phyloP scores from a whole-genome alignment of 257 asterid species.

The Capsicum baccatum region DNA sequence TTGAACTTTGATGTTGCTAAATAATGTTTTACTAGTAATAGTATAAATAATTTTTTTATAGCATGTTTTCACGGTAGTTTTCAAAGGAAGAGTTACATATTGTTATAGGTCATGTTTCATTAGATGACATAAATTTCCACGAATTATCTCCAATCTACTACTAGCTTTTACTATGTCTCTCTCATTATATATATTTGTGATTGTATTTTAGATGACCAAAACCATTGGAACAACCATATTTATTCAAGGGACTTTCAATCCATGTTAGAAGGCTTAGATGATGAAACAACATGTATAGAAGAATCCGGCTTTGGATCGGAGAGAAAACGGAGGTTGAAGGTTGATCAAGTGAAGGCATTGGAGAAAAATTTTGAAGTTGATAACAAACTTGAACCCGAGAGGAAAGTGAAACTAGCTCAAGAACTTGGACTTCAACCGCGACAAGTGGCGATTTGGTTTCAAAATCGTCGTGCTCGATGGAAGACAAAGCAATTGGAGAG shows the following conservation, averaged over 20 bases:
- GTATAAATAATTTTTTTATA: neutral
- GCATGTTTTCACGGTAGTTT: neutral
- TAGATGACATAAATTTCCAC: too few relatives aligned
- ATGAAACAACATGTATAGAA: slow-evolving; percentile 63
- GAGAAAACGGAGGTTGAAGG: slow-evolving; percentile 72
- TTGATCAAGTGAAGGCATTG: slow-evolving; percentile 81
- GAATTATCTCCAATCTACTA: too few relatives aligned
- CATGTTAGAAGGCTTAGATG: slow-evolving; percentile 76
- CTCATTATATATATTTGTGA: neutral
- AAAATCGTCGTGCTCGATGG: slow-evolving; percentile 89
- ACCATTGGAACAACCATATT: slow-evolving; percentile 46
- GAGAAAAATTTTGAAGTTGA: slow-evolving; percentile 92
- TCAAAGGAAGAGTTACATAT: neutral
- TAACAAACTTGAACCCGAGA: slow-evolving; percentile 84
- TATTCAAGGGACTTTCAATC: slow-evolving; percentile 69
- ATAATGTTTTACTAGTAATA: neutral
- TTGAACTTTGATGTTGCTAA: neutral
- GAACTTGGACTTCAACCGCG: slow-evolving; percentile 90
- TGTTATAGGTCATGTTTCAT: neutral
- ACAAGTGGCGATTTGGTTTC: slow-evolving; percentile 97
- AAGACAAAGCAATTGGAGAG: slow-evolving; percentile 85
- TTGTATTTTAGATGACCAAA: slow-evolving; percentile 52
- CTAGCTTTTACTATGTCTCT: neutral
- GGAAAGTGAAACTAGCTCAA: slow-evolving; percentile 81
- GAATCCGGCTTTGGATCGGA: slow-evolving; percentile 62